Evolutionary conservation across 768 basidiomycete species (phyloP).

Genomic region (Pisolithus orientalis): DNA sequence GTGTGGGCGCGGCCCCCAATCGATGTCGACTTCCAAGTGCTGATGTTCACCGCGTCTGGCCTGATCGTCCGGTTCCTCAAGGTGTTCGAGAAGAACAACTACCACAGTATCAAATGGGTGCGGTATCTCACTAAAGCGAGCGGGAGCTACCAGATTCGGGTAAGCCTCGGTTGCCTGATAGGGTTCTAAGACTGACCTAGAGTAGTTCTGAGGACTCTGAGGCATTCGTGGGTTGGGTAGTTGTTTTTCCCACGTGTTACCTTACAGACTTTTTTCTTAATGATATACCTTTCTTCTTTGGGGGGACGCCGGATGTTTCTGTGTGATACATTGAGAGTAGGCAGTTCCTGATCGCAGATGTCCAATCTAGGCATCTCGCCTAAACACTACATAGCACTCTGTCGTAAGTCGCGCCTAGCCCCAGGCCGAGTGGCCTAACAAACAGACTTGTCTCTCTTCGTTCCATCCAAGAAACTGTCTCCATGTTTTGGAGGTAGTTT

Average conservation of each 20-base stretch:
- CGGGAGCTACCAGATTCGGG: conserved; percentile 90
- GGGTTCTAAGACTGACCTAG: neutral
- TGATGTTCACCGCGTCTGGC: conserved; percentile 98
- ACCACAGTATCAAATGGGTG: conserved; percentile 95
- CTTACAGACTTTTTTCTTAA: conserved; percentile 17
- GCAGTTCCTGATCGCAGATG: conserved; percentile 4
- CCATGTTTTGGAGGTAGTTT: conserved; percentile 46
- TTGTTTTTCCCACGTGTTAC: conserved; percentile 21
- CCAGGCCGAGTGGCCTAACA: conserved; percentile 1
- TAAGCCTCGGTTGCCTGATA: conserved; percentile 36
- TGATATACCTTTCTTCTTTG: conserved; percentile 16
- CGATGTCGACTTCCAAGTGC: conserved; percentile 96
- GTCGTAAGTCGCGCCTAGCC: conserved; percentile 19
- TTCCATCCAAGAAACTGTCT: conserved; percentile 12
- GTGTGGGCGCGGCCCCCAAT: conserved; percentile 98
- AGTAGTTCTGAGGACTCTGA: conserved; percentile 22
- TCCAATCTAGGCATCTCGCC: conserved; percentile 21
- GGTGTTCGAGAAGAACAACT: conserved; percentile 94
- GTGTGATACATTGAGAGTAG: neutral
- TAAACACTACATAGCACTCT: conserved; percentile 6
- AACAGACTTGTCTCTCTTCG: conserved; percentile 2
- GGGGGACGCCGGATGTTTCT: neutral
- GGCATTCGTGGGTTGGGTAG: neutral
- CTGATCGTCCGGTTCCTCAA: conserved; percentile 95
- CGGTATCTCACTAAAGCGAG: conserved; percentile 91